Evolutionary conservation across 768 basidiomycete genomes (phyloP).

Genomic region (Serendipita vermifera): DNA sequence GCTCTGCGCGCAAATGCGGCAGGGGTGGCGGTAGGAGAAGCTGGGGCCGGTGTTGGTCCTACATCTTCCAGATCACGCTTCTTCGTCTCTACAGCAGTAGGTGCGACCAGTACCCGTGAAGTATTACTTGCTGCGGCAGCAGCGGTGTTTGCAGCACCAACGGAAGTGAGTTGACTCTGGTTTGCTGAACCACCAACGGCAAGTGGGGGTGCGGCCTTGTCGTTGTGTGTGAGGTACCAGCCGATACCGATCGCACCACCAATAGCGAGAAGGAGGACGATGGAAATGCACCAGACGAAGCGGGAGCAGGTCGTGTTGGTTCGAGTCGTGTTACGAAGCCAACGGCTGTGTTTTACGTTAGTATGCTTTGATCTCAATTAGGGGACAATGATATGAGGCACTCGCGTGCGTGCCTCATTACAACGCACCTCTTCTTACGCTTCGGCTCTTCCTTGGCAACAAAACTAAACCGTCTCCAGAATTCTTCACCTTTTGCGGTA

Average conservation of each 20-base stretch:
- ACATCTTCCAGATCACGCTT: too few species aligned
- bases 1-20: too few species aligned
- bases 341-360: constrained; percentile 21
- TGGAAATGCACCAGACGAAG: constrained; percentile 59
- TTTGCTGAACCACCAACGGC: constrained; percentile 52
- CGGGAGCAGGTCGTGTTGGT: constrained; percentile 41
- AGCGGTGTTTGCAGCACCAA: constrained; percentile 13
- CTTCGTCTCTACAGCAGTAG: background rate
- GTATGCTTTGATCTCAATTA: background rate
- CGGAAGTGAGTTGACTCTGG: constrained; percentile 24
- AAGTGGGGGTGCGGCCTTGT: constrained; percentile 39
- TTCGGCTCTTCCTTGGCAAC: constrained; percentile 51
- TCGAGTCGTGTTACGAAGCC: constrained; percentile 52
- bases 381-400: background rate
- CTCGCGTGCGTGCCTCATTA: background rate
- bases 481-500: constrained; percentile 67
- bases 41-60: too few species aligned
- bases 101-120: background rate
- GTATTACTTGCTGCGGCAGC: constrained; percentile 5
- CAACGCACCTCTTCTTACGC: constrained; percentile 33
- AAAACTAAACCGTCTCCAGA: constrained; percentile 79
- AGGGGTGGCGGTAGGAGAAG: too few species aligned
- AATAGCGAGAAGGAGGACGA: constrained; percentile 44
- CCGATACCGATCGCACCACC: constrained; percentile 48
- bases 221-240: constrained; percentile 43